These are phyloP conservation scores for Patellifolia procumbens DNA, from an alignment of 179 eudicot species.

Conservation along the genomic window DNA sequence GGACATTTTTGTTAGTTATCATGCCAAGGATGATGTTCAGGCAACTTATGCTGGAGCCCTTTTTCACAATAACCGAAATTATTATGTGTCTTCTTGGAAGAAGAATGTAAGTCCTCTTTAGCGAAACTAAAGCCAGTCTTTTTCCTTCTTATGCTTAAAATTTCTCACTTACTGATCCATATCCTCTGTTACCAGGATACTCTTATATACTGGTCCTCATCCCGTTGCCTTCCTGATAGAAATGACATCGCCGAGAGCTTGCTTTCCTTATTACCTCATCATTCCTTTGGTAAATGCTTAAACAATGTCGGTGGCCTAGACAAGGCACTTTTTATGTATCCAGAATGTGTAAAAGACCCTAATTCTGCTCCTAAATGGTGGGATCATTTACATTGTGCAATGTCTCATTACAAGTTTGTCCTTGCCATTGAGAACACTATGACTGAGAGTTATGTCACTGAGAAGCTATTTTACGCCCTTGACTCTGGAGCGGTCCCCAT, in stretches of 20 bases:
- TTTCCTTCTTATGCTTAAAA: not conserved
- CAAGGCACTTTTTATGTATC: slow-evolving; percentile 77
- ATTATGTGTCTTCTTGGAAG: slow-evolving; percentile 62
- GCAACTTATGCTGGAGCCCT: slow-evolving; percentile 93
- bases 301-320: slow-evolving; percentile 93
- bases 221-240: slow-evolving; percentile 82
- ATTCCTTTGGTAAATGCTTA: slow-evolving; percentile 96
- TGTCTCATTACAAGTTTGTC: slow-evolving; percentile 95
- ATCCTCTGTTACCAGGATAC: slow-evolving; percentile 53
- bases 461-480: slow-evolving; percentile 86
- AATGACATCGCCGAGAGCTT: slow-evolving; percentile 66
- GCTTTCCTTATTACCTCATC: slow-evolving; percentile 68
- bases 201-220: slow-evolving; percentile 96
- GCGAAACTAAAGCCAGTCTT: not conserved
- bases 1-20: slow-evolving; percentile 86
- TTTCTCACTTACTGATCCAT: too few species aligned
- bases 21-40: slow-evolving; percentile 94
- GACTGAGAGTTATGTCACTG: slow-evolving; percentile 95
- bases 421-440: slow-evolving; percentile 91
- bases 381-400: slow-evolving; percentile 97
- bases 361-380: slow-evolving; percentile 76
- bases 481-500: slow-evolving; percentile 93
- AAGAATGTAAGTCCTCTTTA: slow-evolving; percentile 56
- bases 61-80: slow-evolving; percentile 90
- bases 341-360: slow-evolving; percentile 65